A percentile compares a stretch with the other conserved stretches of the same genome.
Evolutionary conservation across 768 basidiomycete genomes (phyloP).

Genomic region (Paxillus ammoniavirescens): DNA sequence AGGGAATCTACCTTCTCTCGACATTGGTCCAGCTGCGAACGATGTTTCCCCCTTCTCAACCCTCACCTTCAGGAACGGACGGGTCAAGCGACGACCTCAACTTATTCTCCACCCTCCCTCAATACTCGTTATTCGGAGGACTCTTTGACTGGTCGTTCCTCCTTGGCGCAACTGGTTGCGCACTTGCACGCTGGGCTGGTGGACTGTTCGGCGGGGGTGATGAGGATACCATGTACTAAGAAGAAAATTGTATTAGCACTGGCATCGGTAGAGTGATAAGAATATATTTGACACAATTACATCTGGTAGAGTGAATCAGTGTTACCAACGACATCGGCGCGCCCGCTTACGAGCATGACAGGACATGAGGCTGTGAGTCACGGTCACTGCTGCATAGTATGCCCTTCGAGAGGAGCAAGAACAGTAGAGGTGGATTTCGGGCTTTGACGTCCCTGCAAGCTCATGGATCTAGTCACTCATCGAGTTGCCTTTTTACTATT

Average conservation of each 20-base stretch:
- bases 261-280: background rate
- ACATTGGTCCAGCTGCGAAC: conserved; percentile 81
- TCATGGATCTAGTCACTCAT: too few species aligned
- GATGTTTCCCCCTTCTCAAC: conserved; percentile 64
- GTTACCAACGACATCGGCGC: too few species aligned
- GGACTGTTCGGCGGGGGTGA: conserved; percentile 26
- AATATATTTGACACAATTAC: background rate
- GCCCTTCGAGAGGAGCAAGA: too few species aligned
- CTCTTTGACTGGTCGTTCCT: conserved; percentile 77
- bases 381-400: too few species aligned
- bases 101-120: conserved; percentile 70
- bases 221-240: conserved; percentile 9
- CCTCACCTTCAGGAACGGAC: conserved; percentile 12
- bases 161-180: conserved; percentile 49
- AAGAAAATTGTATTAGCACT: background rate
- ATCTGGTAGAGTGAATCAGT: too few species aligned
- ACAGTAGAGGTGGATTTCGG: too few species aligned
- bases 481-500: too few species aligned
- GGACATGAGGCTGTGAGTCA: too few species aligned
- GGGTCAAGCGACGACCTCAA: conserved; percentile 33
- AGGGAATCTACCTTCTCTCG: conserved; percentile 84
- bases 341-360: too few species aligned
- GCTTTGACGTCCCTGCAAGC: too few species aligned
- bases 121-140: conserved; percentile 69
- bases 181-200: conserved; percentile 53